Evolutionary conservation across 148 eudicot genomes (phyloP).

Genomic region (Cornus controversa): DNA sequence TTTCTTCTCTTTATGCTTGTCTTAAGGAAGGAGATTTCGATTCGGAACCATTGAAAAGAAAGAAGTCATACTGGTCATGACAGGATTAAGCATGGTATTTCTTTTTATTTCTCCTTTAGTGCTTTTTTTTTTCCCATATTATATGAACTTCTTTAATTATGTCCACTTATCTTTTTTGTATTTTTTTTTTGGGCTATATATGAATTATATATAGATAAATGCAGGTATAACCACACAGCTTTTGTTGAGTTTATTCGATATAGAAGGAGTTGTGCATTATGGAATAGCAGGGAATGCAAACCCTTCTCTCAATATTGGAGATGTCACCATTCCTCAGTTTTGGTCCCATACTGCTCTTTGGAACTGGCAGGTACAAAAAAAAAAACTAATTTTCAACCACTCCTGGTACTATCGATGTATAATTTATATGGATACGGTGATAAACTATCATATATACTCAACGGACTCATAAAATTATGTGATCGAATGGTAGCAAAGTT

Average conservation of each 20-base stretch:
- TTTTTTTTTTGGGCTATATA: neutral
- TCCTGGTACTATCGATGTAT: too few relatives aligned
- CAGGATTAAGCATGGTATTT: constrained; percentile 30
- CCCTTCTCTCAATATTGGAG: constrained; percentile 44
- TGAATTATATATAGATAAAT: constrained; percentile 33
- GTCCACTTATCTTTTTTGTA: neutral
- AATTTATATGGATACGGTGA: too few relatives aligned
- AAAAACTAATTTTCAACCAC: neutral
- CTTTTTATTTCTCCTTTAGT: neutral
- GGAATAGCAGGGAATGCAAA: constrained; percentile 62
- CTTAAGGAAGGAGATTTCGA: constrained; percentile 45
- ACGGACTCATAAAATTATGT: too few relatives aligned
- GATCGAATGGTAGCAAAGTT: too few relatives aligned
- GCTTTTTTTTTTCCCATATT: too few relatives aligned
- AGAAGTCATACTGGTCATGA: constrained; percentile 36
- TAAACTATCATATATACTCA: too few relatives aligned
- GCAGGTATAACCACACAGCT: constrained; percentile 48
- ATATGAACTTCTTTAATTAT: too few relatives aligned
- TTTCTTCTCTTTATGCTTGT: too few relatives aligned
- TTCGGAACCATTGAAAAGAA: constrained; percentile 34
- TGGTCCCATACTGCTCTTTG: constrained; percentile 55
- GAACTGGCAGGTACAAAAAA: constrained; percentile 52
- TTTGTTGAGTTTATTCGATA: constrained; percentile 32
- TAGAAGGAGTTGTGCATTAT: constrained; percentile 49
- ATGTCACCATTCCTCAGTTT: constrained; percentile 49